These are phyloP conservation scores for Fusarium camptoceras DNA, from an alignment of 2,329 filamentous ascomycete species.

Conservation along the genomic window DNA sequence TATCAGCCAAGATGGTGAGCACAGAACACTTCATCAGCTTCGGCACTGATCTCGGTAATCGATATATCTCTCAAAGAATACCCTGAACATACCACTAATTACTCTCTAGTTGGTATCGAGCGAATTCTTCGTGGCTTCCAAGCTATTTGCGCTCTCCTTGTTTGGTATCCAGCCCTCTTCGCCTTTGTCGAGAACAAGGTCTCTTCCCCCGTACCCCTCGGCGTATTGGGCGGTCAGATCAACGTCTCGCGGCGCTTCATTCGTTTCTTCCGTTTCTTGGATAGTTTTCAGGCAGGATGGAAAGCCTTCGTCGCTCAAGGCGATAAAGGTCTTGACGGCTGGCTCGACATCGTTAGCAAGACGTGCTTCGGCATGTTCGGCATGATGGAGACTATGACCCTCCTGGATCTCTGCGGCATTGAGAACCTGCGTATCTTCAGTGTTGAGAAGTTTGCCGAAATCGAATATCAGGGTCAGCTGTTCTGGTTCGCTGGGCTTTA, in stretches of 20 bases:
- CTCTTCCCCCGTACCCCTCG: conserved; percentile 50
- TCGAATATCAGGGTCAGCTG: conserved; percentile 71
- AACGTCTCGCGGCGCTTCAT: conserved; percentile 70
- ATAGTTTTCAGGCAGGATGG: conserved; percentile 66
- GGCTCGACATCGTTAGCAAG: conserved; percentile 67
- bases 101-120: conserved; percentile 67
- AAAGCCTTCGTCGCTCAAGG: conserved; percentile 51
- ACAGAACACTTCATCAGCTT: conserved; percentile 56
- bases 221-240: conserved; percentile 55
- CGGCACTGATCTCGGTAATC: conserved; percentile 57
- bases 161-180: conserved; percentile 58
- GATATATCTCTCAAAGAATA: conserved; percentile 47
- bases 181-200: conserved; percentile 49
- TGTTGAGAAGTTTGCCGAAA: conserved; percentile 56
- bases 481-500: conserved; percentile 76
- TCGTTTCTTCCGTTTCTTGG: conserved; percentile 76
- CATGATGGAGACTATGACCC: conserved; percentile 72
- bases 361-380: conserved; percentile 75
- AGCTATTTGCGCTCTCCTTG: conserved; percentile 61
- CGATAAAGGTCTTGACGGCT: conserved; percentile 51
- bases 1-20: conserved; percentile 42
- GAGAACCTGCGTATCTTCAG: conserved; percentile 64
- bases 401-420: conserved; percentile 64
- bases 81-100: conserved; percentile 19
- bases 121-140: conserved; percentile 70